A percentile compares a stretch with the other conserved stretches of the same genome.
Conservation (phyloP, 225 moss, liverwort and hornwort species). For the Sphagnum contortum region DNA sequence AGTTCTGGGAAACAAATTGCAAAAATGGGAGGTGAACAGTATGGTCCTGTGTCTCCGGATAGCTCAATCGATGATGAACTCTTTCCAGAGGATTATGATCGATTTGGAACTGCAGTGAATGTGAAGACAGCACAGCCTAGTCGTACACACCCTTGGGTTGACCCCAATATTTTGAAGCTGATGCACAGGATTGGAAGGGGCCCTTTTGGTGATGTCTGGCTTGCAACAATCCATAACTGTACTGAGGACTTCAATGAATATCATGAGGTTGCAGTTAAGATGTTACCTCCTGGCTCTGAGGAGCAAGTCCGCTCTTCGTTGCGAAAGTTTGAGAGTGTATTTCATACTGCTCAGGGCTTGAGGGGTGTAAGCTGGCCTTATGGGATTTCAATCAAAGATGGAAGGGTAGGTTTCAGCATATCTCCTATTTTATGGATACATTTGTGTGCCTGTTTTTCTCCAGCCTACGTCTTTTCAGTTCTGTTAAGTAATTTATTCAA, state of each 20-base stretch:
- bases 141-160: conserved; percentile 45
- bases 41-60: conserved; percentile 16
- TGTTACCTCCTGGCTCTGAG: conserved; percentile 73
- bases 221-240: conserved; percentile 88
- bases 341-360: conserved; percentile 53
- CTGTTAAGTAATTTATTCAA: no score
- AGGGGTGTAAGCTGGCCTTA: conserved; percentile 88
- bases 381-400: conserved; percentile 78
- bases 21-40: conserved; percentile 18
- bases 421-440: no score
- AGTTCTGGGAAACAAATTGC: conserved; percentile 21
- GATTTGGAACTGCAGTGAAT: conserved; percentile 23
- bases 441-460: neutral
- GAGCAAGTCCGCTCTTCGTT: conserved; percentile 52
- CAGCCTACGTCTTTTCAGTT: neutral
- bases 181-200: conserved; percentile 91
- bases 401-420: conserved; percentile 45
- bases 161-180: conserved; percentile 68
- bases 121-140: conserved; percentile 17
- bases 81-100: conserved; percentile 37
- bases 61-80: conserved; percentile 25
- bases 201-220: conserved; percentile 85
- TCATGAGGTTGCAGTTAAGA: conserved; percentile 95
- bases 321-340: conserved; percentile 60
- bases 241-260: conserved; percentile 94